Evolutionary conservation across 1,284 basidiomycete species (phyloP), one percentile per base, ranked within the genome.

Genomic region (Coniophora puteana): DNA sequence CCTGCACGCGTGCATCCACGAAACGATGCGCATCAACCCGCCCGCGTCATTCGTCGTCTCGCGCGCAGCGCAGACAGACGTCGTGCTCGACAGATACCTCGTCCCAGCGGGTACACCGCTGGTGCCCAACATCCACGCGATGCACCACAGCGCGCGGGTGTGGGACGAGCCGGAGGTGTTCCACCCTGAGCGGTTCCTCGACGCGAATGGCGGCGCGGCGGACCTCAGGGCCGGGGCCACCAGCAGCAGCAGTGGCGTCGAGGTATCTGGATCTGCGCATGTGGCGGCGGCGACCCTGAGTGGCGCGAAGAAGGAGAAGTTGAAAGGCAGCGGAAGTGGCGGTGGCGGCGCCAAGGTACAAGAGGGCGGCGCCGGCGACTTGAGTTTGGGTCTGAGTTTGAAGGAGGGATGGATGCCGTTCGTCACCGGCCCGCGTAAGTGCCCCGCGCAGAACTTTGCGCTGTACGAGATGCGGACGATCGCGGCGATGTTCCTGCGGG

Each of bases 1-100:
- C 38, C 40, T 61, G 10, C 47, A 52, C 34, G 62, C 63, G 16
- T 59, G 59, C 48, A 57, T 66, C 39, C 54, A 59, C 27, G 63
- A 64, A 44, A 41, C 63, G 3, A 44, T 66, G 35, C 59, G 61
- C 18, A 54, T 59, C 48, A 64, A 63, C 47, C 59, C 54, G 3
- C 57, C 60, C 2, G 55, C 60, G 23, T 49, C 53, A 21, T 45
- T 48, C 32, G 57, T 58, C 34, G 52, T 62, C 17, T 60, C 61
- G 3, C 60, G 63, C 26, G 39, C 49, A 17, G 41, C 54, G 17
- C 27, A 40, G 11, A 28, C 48, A 32, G 41, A 47, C 32, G 46
- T 44, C 5, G 37, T 44, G 4, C 45, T 62, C 36, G 41, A 41
- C 27, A 47, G 40, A 32, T 58, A 56, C 21, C 6, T 17, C 16